Base-by-base conservation (phyloP, 2,329 filamentous ascomycete genomes). In the Claviceps monticola region DNA sequence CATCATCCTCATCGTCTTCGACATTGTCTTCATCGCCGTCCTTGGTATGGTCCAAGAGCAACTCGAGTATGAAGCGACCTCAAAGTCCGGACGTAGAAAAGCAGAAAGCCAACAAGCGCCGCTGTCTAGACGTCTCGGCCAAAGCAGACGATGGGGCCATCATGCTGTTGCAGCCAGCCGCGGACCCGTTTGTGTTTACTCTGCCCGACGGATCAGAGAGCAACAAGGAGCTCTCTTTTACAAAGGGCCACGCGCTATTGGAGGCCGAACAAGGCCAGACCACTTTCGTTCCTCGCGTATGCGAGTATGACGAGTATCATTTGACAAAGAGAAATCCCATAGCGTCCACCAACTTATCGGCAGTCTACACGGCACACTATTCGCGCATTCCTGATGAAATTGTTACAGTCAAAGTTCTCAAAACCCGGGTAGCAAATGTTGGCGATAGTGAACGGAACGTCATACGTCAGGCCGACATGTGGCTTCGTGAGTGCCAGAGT, bases 371-470 rank as follows among this genome's bases (percentile, higher is more conserved):
- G 1, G 77, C 73, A 19, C 67, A 73, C 38, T 72, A 79, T 59
- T 78, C 76, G 4, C 63, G 70, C 9, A 71, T 78, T 17, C 68
- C 74, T 2, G 73, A 76, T 50, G 71, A 73, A 19, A 71, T 79
- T 51, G 75, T 80, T 52, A 80, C 76, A 1, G 76, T 80, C 61
- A 81, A 81, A 58, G 76, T 81, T 1, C 73, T 81, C 56, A 80
- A 79, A 64, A 80, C 78, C 1, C 65, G 71, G 5, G 60, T 70
- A 3, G 57, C 68, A 36, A 68, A 66, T 43, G 56, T 67, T 3
- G 64, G 68, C 48, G 61, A 68, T 44, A 74, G 70, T 50, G 76
- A 78, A 59, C 71, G 72, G 51, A 76, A 74, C 53, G 73, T 80
- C 44, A 79, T 81, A 56, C 74, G 72, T 1, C 78, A 81, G 59